Base-by-base conservation (phyloP, 495 filamentous ascomycete genomes). In the Chaetomidium leptoderma region DNA sequence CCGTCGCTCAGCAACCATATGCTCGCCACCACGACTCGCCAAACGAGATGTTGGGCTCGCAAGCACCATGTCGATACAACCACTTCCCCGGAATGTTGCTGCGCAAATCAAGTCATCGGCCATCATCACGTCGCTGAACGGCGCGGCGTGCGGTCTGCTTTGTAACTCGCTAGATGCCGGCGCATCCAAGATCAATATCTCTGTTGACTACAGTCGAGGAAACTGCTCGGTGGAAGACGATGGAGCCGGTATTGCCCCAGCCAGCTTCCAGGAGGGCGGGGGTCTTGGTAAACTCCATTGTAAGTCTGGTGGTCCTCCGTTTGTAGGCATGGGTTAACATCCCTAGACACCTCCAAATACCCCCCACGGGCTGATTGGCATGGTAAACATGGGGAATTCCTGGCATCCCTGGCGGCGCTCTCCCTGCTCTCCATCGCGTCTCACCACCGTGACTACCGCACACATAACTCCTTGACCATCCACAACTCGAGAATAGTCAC, bases 91-190 rank as follows among this genome's bases (percentile, higher is more conserved):
- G 24, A 81, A 92, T 50, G 91, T 90, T 51, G 77, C 84, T 52
- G 82, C 86, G n/a, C 92, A 92, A 66, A 86, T 98, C 70, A 89
- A 88, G 62, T 97, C 92, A 1, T 95, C 92, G 3, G 83, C 82
- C 7, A 77, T 79, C 23, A 87, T 97, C 60, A 88, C 84, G 3
- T 83, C 86, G 29, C 72, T 98, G 45, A 85, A 86, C 61, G 83
- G 73, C 24, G 92, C 90, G 5, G 75, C 91, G 37, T 71, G 82
- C 52, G 87, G 89, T 49, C 75, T 98, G n/a, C 60, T 92, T 8
- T 83, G 89, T 64, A 98, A 98, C 71, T 82, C 90, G 1, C 78
- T 98, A 21, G 93, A 98, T 74, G 89, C 92, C 19, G 72, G 76
- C 21, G 85, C 92, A 17, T 83, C 75, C 36, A 89, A 82, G 55